Percentiles rank a stretch among this genome's conserved stretches.
Conservation (phyloP, 768 basidiomycete genomes). For the Leccinellum rugosiceps region DNA sequence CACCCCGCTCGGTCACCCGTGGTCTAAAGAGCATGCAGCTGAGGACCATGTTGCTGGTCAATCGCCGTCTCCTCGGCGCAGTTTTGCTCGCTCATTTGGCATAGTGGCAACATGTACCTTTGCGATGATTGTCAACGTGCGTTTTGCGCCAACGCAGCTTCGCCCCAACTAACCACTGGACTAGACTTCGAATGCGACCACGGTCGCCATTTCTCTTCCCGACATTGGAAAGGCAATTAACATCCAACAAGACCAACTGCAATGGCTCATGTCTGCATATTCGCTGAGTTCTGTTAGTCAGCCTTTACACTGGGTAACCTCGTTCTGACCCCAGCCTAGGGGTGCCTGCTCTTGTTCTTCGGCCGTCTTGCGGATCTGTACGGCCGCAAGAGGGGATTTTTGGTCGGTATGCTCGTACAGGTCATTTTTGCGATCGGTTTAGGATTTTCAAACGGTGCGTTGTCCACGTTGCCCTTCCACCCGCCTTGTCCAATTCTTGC, state of each 20-base stretch:
- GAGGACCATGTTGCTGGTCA: not conserved
- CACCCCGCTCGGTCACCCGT: too few relatives aligned
- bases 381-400: too few relatives aligned
- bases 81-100: slow-evolving; percentile 26
- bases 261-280: slow-evolving; percentile 70
- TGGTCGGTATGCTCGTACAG: too few relatives aligned
- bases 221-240: slow-evolving; percentile 32
- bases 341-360: too few relatives aligned
- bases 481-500: too few relatives aligned
- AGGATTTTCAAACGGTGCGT: too few relatives aligned
- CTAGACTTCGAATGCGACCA: slow-evolving; percentile 36
- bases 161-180: not conserved
- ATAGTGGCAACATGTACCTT: slow-evolving; percentile 12
- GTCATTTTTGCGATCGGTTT: too few relatives aligned
- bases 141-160: slow-evolving; percentile 3
- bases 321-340: too few relatives aligned
- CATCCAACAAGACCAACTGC: slow-evolving; percentile 49
- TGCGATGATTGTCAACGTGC: slow-evolving; percentile 38
- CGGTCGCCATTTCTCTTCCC: slow-evolving; percentile 42
- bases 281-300: slow-evolving; percentile 60
- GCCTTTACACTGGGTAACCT: too few relatives aligned
- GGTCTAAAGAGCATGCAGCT: too few relatives aligned
- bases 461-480: too few relatives aligned
- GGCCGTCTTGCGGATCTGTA: too few relatives aligned
- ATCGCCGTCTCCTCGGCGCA: slow-evolving; percentile 10